phyloP scores from a whole-genome alignment of 495 filamentous ascomycete genomes.

The Lepraria neglecta region DNA sequence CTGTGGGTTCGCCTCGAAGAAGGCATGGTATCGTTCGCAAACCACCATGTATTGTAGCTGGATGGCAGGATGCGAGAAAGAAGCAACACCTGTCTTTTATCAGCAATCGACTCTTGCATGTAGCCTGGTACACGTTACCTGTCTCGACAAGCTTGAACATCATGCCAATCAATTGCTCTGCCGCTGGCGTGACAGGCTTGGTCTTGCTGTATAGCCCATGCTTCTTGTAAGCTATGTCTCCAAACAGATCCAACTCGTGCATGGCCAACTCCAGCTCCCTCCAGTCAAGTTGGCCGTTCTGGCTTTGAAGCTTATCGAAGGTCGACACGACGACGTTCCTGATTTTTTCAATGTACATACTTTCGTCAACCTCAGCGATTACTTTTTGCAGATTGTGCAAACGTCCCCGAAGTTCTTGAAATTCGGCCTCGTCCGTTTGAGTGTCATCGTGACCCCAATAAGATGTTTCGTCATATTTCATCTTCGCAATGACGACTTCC shows the following conservation, averaged over 20 bases:
- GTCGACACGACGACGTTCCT: constrained; percentile 74
- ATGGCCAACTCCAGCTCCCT: constrained; percentile 92
- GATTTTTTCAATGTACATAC: constrained; percentile 77
- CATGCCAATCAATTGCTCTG: constrained; percentile 76
- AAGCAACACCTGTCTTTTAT: constrained; percentile 60
- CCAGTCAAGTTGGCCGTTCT: constrained; percentile 76
- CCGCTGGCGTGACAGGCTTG: constrained; percentile 63
- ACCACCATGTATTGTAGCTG: constrained; percentile 98
- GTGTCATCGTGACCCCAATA: constrained; percentile 93
- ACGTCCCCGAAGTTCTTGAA: constrained; percentile 84
- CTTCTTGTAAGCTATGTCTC: constrained; percentile 79
- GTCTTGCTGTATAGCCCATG: constrained; percentile 78
- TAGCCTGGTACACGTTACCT: constrained; percentile 45
- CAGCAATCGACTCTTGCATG: constrained; percentile 19
- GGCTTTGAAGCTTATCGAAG: constrained; percentile 66
- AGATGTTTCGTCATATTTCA: constrained; percentile 92
- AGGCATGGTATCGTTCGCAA: constrained; percentile 85
- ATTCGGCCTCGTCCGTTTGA: constrained; percentile 96
- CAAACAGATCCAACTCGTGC: constrained; percentile 94
- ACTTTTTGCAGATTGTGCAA: constrained; percentile 86
- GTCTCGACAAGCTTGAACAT: constrained; percentile 92
- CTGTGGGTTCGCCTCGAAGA: constrained; percentile 76
- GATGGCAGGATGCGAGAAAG: constrained; percentile 81
- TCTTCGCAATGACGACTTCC: constrained; percentile 85
- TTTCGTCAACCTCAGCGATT: constrained; percentile 76